Evolutionary conservation across 805 yeast genomes (phyloP), one percentile per base, ranked within the genome.

Genomic region (Kregervanrija pseudodelftensis): DNA sequence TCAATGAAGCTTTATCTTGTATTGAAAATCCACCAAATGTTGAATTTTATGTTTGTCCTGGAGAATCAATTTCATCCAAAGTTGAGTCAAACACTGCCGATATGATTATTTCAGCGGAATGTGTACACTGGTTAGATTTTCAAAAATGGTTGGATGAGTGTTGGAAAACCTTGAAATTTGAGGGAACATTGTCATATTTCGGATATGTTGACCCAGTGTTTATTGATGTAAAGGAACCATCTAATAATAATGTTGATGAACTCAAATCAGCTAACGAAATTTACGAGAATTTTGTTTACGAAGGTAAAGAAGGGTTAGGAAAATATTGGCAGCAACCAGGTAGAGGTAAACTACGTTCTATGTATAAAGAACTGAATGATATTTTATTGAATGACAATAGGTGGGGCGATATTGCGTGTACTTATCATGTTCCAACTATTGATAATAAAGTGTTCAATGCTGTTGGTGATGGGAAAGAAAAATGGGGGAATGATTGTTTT

Each of bases 311-410:
- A 2, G 65, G 57, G 37, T 59, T 83, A 39, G 90, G 90, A 0
- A 79, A 80, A 0, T 77, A 77, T 57, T 90, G 97, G 97, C 85
- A 86, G 54, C 84, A 82, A 52, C 93, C 95, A 0, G 97, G 96
- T 0, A 68, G 95, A 40, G 43, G 57, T 5, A 64, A 74, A 11
- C 61, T 90, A 32, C 65, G 80, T 42, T 49, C 65, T 7, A 56
- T 70, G 46, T 69, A 74, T 49, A 55, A 50, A 12, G 74, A 66
- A 10, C 67, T 80, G 5, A 61, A 64, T 44, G 59, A 55, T 5
- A 58, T 66, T 33, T 53, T 73, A 3, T 79, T 82, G 2, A 28
- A 43, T 0, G 66, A 61, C 2, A 28, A 15, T 11, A 40, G 52
- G 12, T 63, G 58, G 47, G 34, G 36, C 15, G 60, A 61, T 47